Conservation (phyloP, 1,284 basidiomycete species). For the Somion occarium region DNA sequence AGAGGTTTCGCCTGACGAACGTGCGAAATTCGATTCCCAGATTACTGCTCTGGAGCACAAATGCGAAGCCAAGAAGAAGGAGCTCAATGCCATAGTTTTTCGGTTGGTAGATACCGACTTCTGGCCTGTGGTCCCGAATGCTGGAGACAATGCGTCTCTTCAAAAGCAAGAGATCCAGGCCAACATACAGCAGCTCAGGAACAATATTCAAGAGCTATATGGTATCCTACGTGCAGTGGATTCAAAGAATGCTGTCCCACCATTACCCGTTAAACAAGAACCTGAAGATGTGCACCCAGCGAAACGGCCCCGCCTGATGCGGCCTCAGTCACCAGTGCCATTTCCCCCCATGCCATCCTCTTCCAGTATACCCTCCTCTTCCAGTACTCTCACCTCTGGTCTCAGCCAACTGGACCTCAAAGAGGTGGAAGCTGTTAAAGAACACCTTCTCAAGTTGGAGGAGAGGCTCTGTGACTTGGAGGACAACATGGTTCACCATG, state of each 20-base stretch:
- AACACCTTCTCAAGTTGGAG: slow-evolving; percentile 35
- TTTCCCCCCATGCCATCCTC: not conserved
- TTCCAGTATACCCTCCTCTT: slow-evolving; percentile 3
- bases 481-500: slow-evolving; percentile 39
- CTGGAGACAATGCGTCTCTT: slow-evolving; percentile 10
- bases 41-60: slow-evolving; percentile 21
- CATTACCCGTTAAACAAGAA: not conserved
- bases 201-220: slow-evolving; percentile 21
- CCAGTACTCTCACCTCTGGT: slow-evolving; percentile 6
- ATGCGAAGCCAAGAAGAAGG: slow-evolving; percentile 23
- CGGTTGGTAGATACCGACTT: slow-evolving; percentile 32
- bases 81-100: slow-evolving; percentile 22
- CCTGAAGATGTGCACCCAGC: slow-evolving; percentile 26
- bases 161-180: slow-evolving; percentile 22
- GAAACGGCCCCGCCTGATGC: slow-evolving; percentile 20
- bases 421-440: slow-evolving; percentile 34
- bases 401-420: slow-evolving; percentile 12
- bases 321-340: not conserved
- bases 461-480: slow-evolving; percentile 34
- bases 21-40: slow-evolving; percentile 16
- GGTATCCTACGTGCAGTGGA: slow-evolving; percentile 9
- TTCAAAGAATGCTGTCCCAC: slow-evolving; percentile 12
- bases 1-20: slow-evolving; percentile 18
- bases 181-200: slow-evolving; percentile 25
- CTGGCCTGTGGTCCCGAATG: slow-evolving; percentile 32